Evolutionary conservation across 495 filamentous ascomycete genomes (phyloP).

Genomic region (Penicillium nucicola): DNA sequence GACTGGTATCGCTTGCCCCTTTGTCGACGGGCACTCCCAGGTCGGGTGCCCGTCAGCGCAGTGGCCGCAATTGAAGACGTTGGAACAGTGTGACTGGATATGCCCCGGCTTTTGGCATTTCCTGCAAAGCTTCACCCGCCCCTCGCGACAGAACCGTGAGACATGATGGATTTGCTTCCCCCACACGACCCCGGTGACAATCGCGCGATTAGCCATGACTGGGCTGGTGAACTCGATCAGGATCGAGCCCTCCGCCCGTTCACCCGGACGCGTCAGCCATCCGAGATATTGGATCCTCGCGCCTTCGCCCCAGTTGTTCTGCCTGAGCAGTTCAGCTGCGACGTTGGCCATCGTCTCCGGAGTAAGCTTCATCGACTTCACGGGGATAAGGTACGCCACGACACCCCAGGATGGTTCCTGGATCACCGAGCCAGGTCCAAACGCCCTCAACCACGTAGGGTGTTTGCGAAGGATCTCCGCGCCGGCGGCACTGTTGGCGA

Average conservation of each 20-base stretch:
- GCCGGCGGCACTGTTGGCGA: neutral
- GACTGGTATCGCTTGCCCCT: neutral
- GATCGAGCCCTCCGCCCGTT: slow-evolving; percentile 12
- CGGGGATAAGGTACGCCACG: slow-evolving; percentile 8
- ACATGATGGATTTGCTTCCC: slow-evolving; percentile 2
- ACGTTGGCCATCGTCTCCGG: slow-evolving; percentile 4
- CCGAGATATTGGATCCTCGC: slow-evolving; percentile 7
- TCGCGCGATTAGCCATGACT: slow-evolving; percentile 14
- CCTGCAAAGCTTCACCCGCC: slow-evolving; percentile 11
- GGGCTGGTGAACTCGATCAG: slow-evolving; percentile 19
- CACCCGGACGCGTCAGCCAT: slow-evolving; percentile 5
- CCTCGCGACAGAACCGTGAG: slow-evolving; percentile 9
- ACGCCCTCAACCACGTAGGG: slow-evolving; percentile 3
- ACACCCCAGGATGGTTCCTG: slow-evolving; percentile 17
- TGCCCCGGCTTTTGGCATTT: slow-evolving; percentile 19
- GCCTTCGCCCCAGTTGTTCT: slow-evolving; percentile 9
- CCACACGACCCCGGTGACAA: slow-evolving; percentile 11
- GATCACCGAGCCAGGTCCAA: slow-evolving; percentile 7
- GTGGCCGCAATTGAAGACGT: slow-evolving; percentile 6
- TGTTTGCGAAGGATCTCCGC: slow-evolving; percentile 13
- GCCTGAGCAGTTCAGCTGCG: slow-evolving; percentile 1
- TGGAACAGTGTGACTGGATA: slow-evolving; percentile 13
- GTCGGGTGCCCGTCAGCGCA: slow-evolving; percentile 13
- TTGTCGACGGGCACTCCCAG: slow-evolving; percentile 14
- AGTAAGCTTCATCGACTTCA: slow-evolving; percentile 6